A percentile compares a stretch with the other conserved stretches of the same genome.
phyloP scores from a whole-genome alignment of 306 rosid species.

The Sicyos baderoa region DNA sequence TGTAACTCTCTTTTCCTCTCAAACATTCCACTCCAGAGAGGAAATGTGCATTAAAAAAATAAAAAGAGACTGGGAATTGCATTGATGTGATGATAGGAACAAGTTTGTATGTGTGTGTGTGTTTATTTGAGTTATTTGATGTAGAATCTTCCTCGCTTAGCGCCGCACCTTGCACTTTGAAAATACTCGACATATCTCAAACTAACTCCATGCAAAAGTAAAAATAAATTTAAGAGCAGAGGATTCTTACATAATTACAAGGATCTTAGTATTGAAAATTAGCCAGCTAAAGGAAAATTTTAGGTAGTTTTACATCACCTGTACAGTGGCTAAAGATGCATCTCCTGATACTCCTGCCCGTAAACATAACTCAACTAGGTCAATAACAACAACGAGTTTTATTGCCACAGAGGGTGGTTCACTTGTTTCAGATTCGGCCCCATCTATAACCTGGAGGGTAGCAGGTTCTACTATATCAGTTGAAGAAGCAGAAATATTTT shows the following conservation, averaged over 20 bases:
- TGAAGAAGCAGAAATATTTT: slow-evolving; percentile 32
- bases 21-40: background rate
- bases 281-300: slow-evolving; percentile 6
- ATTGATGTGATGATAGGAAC: too few species aligned
- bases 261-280: background rate
- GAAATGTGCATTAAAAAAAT: background rate
- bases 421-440: slow-evolving; percentile 33
- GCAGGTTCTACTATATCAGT: slow-evolving; percentile 31
- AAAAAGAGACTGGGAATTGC: background rate
- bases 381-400: slow-evolving; percentile 52
- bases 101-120: too few species aligned
- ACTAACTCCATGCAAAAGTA: too few species aligned
- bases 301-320: slow-evolving; percentile 36
- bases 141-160: too few species aligned
- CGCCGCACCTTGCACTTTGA: too few species aligned
- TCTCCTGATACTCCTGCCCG: slow-evolving; percentile 60
- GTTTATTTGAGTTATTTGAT: too few species aligned
- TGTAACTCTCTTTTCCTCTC: background rate
- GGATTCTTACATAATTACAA: background rate
- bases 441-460: slow-evolving; percentile 31
- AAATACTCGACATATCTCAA: too few species aligned
- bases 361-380: slow-evolving; percentile 72
- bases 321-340: slow-evolving; percentile 81
- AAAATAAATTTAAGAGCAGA: background rate
- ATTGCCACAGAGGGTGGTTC: slow-evolving; percentile 42